Conservation (phyloP, 352 stramenopile genomes). For the Globisporangium paroecandrum region DNA sequence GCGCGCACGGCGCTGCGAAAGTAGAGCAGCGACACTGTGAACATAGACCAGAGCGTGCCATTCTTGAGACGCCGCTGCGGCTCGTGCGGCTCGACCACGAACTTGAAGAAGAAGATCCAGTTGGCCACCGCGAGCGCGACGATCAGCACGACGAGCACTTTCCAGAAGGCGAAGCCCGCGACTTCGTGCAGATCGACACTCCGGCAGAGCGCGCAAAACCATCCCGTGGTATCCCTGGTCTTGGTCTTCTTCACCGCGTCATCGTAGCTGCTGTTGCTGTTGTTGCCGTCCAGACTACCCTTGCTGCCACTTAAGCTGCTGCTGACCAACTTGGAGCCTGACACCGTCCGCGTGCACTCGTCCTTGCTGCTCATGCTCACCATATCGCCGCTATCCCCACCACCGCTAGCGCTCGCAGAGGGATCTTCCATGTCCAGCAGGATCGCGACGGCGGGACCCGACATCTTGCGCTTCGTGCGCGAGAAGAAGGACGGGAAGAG, state of each 20-base stretch:
- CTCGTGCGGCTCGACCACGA: slow-evolving; percentile 49
- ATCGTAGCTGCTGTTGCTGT: neutral
- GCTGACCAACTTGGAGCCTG: neutral
- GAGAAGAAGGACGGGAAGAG: slow-evolving; percentile 19
- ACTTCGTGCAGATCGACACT: slow-evolving; percentile 42
- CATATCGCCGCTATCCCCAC: neutral
- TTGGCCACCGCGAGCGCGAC: slow-evolving; percentile 43
- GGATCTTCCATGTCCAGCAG: slow-evolving; percentile 7
- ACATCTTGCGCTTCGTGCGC: slow-evolving; percentile 61
- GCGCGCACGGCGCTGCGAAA: slow-evolving; percentile 41
- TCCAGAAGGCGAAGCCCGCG: slow-evolving; percentile 39
- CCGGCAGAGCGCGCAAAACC: slow-evolving; percentile 24
- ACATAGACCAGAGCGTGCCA: slow-evolving; percentile 38
- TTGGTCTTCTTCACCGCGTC: slow-evolving; percentile 4
- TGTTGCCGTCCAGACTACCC: neutral
- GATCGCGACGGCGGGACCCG: slow-evolving; percentile 34
- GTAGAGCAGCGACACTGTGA: slow-evolving; percentile 40
- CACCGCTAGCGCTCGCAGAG: neutral
- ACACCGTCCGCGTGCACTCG: slow-evolving; percentile 2
- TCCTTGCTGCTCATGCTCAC: neutral
- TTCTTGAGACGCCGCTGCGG: slow-evolving; percentile 23
- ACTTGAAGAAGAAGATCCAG: slow-evolving; percentile 70
- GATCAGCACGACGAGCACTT: slow-evolving; percentile 34
- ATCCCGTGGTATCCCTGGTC: neutral
- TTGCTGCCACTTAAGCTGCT: neutral